Evolutionary conservation across 73 alveolate species (phyloP).

Genomic region (Paramecium sexaurelia): DNA sequence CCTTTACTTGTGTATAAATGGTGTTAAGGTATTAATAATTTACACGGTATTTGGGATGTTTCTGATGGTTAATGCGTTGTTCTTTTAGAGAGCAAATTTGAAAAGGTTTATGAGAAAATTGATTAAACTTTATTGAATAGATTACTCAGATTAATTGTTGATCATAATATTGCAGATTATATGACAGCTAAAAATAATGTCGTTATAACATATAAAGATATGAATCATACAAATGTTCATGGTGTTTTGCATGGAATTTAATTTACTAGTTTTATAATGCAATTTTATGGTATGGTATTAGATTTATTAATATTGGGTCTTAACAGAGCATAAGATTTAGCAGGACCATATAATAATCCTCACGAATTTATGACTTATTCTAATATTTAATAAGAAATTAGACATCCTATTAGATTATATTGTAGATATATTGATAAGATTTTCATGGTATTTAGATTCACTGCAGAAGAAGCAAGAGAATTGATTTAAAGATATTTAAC

Average conservation of each 20-base stretch:
- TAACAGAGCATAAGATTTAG: conserved; percentile 98
- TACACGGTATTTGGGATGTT: conserved; percentile 99
- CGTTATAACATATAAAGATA: conserved; percentile 97
- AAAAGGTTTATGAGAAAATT: conserved; percentile 95
- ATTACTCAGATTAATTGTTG: conserved; percentile 97
- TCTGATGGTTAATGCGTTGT: conserved; percentile 98
- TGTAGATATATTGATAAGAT: conserved; percentile 99
- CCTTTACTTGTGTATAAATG: conserved; percentile 99
- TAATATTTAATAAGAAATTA: conserved; percentile 96
- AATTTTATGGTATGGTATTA: conserved; percentile 90
- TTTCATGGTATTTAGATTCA: conserved; percentile 96
- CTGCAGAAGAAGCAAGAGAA: conserved; percentile 99
- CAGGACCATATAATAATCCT: conserved; percentile 98
- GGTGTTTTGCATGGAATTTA: conserved; percentile 99
- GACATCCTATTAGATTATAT: conserved; percentile 99
- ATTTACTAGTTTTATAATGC: conserved; percentile 93
- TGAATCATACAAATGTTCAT: conserved; percentile 99
- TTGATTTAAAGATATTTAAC: conserved; percentile 98
- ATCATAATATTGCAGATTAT: conserved; percentile 99
- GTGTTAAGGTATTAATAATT: conserved; percentile 99
- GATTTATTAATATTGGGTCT: conserved; percentile 98
- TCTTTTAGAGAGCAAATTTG: conserved; percentile 95
- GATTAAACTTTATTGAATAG: conserved; percentile 98
- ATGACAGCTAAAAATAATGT: conserved; percentile 99
- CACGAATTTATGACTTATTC: conserved; percentile 97